phyloP scores from a whole-genome alignment of 1,139 yeast genomes.

The Candida albicans region DNA sequence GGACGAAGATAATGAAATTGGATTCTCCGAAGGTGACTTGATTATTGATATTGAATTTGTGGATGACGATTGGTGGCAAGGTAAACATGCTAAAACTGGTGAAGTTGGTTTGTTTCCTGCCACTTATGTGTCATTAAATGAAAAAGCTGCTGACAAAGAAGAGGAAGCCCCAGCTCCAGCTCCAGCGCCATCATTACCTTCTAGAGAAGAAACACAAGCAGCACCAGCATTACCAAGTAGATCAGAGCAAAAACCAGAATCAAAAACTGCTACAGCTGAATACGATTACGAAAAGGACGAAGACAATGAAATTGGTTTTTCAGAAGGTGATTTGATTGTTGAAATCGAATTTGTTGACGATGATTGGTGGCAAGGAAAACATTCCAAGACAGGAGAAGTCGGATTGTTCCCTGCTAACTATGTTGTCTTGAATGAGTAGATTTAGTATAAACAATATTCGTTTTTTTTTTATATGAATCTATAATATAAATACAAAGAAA shows the following conservation, averaged over 20 bases:
- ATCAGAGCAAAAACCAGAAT: slow-evolving; percentile 68
- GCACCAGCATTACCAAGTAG: slow-evolving; percentile 45
- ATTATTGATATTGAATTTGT: slow-evolving; percentile 66
- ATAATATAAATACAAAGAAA: no score
- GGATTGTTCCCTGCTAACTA: slow-evolving; percentile 93
- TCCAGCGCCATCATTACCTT: slow-evolving; percentile 21
- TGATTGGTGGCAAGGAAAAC: slow-evolving; percentile 94
- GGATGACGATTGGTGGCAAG: slow-evolving; percentile 85
- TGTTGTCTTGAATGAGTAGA: slow-evolving; percentile 46
- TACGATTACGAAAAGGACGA: slow-evolving; percentile 74
- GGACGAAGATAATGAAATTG: slow-evolving; percentile 75
- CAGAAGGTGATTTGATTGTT: slow-evolving; percentile 76
- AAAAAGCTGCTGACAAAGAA: slow-evolving; percentile 7
- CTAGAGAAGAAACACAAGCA: slow-evolving; percentile 23
- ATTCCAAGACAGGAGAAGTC: slow-evolving; percentile 62
- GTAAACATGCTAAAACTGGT: slow-evolving; percentile 59
- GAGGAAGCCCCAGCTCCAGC: slow-evolving; percentile 10
- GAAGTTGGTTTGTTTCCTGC: slow-evolving; percentile 73
- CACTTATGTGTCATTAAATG: slow-evolving; percentile 56
- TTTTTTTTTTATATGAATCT: no score
- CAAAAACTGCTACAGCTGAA: slow-evolving; percentile 64
- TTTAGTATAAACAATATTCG: background rate
- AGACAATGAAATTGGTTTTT: slow-evolving; percentile 80
- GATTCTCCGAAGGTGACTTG: slow-evolving; percentile 62
- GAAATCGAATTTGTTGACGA: slow-evolving; percentile 89